A percentile compares a stretch with the other conserved stretches of the same genome.
phyloP scores from a whole-genome alignment of 2,329 filamentous ascomycete species.

The Colletotrichum falcatum region DNA sequence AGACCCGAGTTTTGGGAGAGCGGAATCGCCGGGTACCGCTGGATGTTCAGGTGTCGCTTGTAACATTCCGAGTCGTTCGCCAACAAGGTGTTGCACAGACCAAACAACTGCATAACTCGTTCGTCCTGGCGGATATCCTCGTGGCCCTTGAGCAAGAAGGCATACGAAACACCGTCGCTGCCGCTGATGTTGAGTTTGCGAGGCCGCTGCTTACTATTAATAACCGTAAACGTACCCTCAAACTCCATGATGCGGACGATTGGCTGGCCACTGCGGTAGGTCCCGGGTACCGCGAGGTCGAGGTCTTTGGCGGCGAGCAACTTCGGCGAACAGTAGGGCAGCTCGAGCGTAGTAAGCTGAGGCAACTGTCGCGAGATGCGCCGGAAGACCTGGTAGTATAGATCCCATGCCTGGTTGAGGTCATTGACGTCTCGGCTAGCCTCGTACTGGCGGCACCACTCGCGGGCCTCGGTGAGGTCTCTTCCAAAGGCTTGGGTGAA shows the following conservation, averaged over 20 bases:
- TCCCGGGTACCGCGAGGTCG: conserved; percentile 95
- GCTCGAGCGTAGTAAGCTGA: conserved; percentile 90
- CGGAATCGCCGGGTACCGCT: conserved; percentile 95
- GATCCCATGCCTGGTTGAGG: conserved; percentile 97
- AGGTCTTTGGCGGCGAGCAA: conserved; percentile 87
- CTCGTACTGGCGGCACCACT: conserved; percentile 95
- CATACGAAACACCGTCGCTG: conserved; percentile 88
- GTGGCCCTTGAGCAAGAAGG: conserved; percentile 96
- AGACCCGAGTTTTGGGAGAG: conserved; percentile 96
- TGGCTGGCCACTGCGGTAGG: conserved; percentile 82
- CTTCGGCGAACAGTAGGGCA: conserved; percentile 97
- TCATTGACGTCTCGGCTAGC: conserved; percentile 91
- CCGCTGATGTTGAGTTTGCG: conserved; percentile 89
- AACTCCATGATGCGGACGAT: conserved; percentile 90
- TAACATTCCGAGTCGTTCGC: conserved; percentile 95
- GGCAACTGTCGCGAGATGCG: conserved; percentile 94
- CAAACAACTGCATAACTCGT: conserved; percentile 99
- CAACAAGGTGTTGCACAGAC: conserved; percentile 94
- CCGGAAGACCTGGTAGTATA: conserved; percentile 98
- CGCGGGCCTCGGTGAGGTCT: conserved; percentile 92
- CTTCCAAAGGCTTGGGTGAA: conserved; percentile 98
- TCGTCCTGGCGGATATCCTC: conserved; percentile 99
- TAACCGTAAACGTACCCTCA: conserved; percentile 89
- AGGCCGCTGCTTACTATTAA: conserved; percentile 96
- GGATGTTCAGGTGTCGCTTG: conserved; percentile 96